These are phyloP conservation scores for Phytophthora sojae DNA, from an alignment of 352 stramenopile species.

Conservation along the genomic window DNA sequence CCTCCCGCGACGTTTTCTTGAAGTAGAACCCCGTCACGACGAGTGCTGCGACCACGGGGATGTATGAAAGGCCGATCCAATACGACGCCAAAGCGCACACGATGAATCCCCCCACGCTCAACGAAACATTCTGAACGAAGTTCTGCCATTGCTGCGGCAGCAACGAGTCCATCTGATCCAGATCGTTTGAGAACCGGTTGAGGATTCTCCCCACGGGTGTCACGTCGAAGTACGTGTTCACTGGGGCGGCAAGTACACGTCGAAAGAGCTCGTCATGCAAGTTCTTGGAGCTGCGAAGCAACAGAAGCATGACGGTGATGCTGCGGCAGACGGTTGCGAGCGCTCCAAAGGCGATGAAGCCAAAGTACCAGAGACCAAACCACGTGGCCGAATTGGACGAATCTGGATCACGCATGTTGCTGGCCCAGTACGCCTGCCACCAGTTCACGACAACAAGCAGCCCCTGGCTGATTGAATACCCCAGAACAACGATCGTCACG, in stretches of 20 bases:
- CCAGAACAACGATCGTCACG: conserved; percentile 15
- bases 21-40: conserved; percentile 80
- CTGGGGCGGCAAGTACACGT: conserved; percentile 47
- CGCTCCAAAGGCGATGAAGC: conserved; percentile 38
- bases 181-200: conserved; percentile 63
- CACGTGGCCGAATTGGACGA: conserved; percentile 15
- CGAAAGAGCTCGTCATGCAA: conserved; percentile 48
- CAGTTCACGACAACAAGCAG: conserved; percentile 44
- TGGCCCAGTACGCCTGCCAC: conserved; percentile 53
- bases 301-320: conserved; percentile 34
- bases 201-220: conserved; percentile 61
- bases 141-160: conserved; percentile 51
- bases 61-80: conserved; percentile 55
- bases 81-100: conserved; percentile 48
- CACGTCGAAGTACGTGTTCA: conserved; percentile 64
- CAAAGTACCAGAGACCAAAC: conserved; percentile 50
- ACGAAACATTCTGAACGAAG: conserved; percentile 40
- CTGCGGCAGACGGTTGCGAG: conserved; percentile 32
- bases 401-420: conserved; percentile 24
- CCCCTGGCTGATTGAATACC: conserved; percentile 33
- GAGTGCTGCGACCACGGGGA: conserved; percentile 59
- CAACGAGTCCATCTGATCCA: conserved; percentile 61
- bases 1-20: conserved; percentile 78
- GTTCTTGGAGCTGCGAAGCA: conserved; percentile 38
- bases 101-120: conserved; percentile 48